A percentile compares a stretch with the other conserved stretches of the same genome.
Conservation (phyloP, 805 yeast species). For the Debaryomyces hansenii region DNA sequence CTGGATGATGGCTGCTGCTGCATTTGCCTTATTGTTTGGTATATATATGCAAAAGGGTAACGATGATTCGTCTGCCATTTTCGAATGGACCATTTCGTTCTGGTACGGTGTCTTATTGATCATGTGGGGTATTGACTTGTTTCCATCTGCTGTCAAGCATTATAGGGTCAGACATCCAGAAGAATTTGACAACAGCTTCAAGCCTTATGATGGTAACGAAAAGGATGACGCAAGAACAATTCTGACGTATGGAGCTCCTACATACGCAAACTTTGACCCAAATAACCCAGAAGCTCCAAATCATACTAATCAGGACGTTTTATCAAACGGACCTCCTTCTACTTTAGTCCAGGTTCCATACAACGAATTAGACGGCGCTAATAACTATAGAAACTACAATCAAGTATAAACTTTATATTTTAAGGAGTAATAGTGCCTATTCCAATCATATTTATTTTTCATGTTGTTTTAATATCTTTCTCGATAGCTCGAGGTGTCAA, state of each 20-base stretch:
- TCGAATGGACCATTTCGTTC: slow-evolving; percentile 88
- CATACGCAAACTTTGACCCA: slow-evolving; percentile 10
- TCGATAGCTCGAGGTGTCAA: too few relatives aligned
- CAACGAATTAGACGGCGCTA: neutral
- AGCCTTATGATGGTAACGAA: neutral
- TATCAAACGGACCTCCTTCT: neutral
- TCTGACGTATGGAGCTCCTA: slow-evolving; percentile 18
- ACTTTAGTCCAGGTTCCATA: neutral
- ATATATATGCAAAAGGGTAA: slow-evolving; percentile 33
- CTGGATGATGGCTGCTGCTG: slow-evolving; percentile 70
- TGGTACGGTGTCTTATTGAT: slow-evolving; percentile 74
- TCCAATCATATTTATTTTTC: too few relatives aligned
- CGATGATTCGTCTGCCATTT: slow-evolving; percentile 53
- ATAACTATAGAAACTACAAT: neutral
- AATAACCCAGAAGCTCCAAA: neutral
- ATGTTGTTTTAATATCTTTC: too few relatives aligned
- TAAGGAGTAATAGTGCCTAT: too few relatives aligned
- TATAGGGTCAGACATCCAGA: slow-evolving; percentile 31
- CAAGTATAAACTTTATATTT: neutral
- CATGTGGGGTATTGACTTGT: slow-evolving; percentile 66
- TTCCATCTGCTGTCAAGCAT: slow-evolving; percentile 53
- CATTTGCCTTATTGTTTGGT: slow-evolving; percentile 71
- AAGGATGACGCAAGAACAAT: slow-evolving; percentile 15
- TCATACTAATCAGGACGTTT: neutral
- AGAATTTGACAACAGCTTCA: slow-evolving; percentile 18